phyloP scores from a whole-genome alignment of 2,329 filamentous ascomycete genomes.

The Hypoxylon rubiginosum region DNA sequence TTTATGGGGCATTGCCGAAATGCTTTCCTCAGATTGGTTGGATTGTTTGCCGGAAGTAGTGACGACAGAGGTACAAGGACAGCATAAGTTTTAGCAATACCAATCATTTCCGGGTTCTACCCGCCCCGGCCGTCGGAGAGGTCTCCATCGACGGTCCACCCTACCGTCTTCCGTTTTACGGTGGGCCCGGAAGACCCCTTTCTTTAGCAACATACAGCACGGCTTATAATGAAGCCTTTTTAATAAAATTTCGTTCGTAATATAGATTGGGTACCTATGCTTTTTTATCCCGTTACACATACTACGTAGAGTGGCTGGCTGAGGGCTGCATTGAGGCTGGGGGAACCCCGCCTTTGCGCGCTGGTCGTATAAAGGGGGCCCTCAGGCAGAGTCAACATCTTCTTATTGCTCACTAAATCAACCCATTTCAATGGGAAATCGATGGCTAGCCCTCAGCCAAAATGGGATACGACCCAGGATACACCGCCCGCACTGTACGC shows the following conservation, averaged over 20 bases:
- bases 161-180: too few species aligned
- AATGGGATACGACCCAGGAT: not conserved
- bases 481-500: not conserved
- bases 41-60: conserved; percentile 9
- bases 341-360: not conserved
- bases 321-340: not conserved
- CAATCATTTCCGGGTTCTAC: not conserved
- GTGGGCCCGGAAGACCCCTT: too few species aligned
- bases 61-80: conserved; percentile 18
- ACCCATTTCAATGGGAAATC: not conserved
- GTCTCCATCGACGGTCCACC: too few species aligned
- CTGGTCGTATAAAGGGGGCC: not conserved
- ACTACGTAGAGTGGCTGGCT: too few species aligned
- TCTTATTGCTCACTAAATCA: not conserved
- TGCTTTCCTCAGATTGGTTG: conserved; percentile 11
- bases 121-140: too few species aligned
- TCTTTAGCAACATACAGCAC: too few species aligned
- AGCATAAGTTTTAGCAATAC: not conserved
- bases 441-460: not conserved
- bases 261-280: too few species aligned
- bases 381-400: not conserved
- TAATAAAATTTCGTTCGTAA: too few species aligned
- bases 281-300: too few species aligned
- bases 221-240: too few species aligned
- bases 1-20: conserved; percentile 6